Evolutionary conservation across 768 basidiomycete species (phyloP), one percentile per base, ranked within the genome.

Genomic region (Cystoderma amianthinum): DNA sequence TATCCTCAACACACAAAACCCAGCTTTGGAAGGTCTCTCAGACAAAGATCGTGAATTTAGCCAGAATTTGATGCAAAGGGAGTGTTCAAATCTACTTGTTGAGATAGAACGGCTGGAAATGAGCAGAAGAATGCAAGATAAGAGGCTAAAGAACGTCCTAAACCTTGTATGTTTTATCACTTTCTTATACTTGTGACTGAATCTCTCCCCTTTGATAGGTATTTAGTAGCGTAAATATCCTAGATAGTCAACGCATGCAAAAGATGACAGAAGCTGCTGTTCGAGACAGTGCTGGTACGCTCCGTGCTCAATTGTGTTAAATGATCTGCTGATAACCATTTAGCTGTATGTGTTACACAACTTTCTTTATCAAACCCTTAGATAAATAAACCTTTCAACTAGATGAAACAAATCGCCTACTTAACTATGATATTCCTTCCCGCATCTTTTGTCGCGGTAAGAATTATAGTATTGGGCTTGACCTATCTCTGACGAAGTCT

Each of bases 141-240:
- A 56, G 37, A 52, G 65, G 35, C 38, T 69, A 23, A 63, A 61
- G 49, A 69, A 71, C 39, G 67, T 69, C 17, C 68, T 69, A 63
- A 62, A 65, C 39, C 52, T 71, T 38, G 69, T 69, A 36, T 36
- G 59, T 42, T 17, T 24, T 16, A n/a, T 36, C 17, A 9, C 18
- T 36, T n/a, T 36, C 9, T 15, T 15, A 15, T 18, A 32, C 22
- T 36, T 18, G 11, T 11, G 12, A 12, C 5, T 12, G 3, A n/a
- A 40, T 47, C 23, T 2, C 35, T 41, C 12, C 34, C 16, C 12
- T 22, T 32, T 6, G 9, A 36, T 23, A 74, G 72, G 66, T 63
- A 7, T 76, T 75, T 47, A 66, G 65, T 5, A 67, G 51, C 21
- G 64, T 74, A 17, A 74, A 70, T 45, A 69, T 74, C 25, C 54